phyloP scores from a whole-genome alignment of 129 eudicot genomes.

The Glebionis coronaria region DNA sequence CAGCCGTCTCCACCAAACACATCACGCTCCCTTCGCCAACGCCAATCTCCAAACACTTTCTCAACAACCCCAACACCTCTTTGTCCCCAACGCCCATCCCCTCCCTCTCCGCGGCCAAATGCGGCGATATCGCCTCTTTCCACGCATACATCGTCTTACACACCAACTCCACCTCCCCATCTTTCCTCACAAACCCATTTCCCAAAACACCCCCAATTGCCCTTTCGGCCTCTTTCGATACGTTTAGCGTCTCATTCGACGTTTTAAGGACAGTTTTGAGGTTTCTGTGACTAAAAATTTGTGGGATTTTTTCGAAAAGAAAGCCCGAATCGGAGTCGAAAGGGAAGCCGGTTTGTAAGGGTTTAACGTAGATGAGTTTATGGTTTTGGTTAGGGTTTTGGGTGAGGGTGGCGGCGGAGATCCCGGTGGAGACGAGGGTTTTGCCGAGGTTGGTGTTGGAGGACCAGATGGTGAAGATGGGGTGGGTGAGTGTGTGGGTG shows the following conservation, averaged over 20 bases:
- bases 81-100: constrained; percentile 49
- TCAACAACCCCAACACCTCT: constrained; percentile 53
- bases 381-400: too few relatives aligned
- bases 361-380: constrained; percentile 65
- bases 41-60: constrained; percentile 54
- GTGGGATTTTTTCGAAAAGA: constrained; percentile 49
- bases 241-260: constrained; percentile 49
- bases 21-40: constrained; percentile 22
- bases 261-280: constrained; percentile 32
- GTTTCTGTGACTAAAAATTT: constrained; percentile 36
- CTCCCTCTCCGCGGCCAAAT: constrained; percentile 82
- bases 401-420: constrained; percentile 61
- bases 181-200: constrained; percentile 43
- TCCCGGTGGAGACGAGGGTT: constrained; percentile 91
- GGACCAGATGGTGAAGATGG: constrained; percentile 90
- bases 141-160: constrained; percentile 93
- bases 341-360: constrained; percentile 90
- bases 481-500: constrained; percentile 75
- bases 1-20: constrained; percentile 87
- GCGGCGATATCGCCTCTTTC: constrained; percentile 94
- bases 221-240: constrained; percentile 19
- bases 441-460: constrained; percentile 93
- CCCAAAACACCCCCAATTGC: too few relatives aligned
- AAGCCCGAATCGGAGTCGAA: constrained; percentile 78
- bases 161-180: constrained; percentile 46